Evolutionary conservation across 2,329 filamentous ascomycete species (phyloP), one percentile per base, ranked within the genome.

Genomic region (Chalaropsis thielavioides): DNA sequence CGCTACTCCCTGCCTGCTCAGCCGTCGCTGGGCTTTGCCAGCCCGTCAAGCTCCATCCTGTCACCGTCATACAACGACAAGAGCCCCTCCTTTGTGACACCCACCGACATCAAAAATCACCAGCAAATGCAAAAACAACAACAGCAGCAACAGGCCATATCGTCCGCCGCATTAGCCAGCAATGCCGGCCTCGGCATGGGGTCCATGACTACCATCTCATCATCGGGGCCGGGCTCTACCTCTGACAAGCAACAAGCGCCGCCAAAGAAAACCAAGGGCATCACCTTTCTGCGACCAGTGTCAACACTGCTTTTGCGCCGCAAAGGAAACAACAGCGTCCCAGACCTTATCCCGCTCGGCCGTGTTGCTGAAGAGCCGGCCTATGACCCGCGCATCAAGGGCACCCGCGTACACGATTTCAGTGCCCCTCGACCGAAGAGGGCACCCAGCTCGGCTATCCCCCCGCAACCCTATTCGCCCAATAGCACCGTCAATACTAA

Each of bases 371-470:
- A 78, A 15, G 79, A 80, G 69, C 77, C 78, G 4, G 72, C 74
- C 22, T 85, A 86, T 69, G 84, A 87, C 69, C 84, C 84, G 19
- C 78, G 83, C 10, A 88, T 88, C 68, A 79, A 79, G 70, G 85
- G 82, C 61, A 88, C 81, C 7, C 77, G 79, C 59, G 79, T 86
- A 61, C 85, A 88, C 71, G 85, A 84, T 72, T 87, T 86, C 69
- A 86, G 83, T 70, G 83, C 81, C 0, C 84, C 83, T 1, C 76
- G 83, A 61, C 78, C 77, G 27, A 78, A 66, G 43, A 62, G 41
- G 17, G 63, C 59, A 11, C 44, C 65, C 11, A 61, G 44, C 54
- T 62, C 63, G n/a, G 31, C 65, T 19, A 27, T 61, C 65, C 64
- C 27, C 56, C 67, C 44, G 31, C 19, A 64, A 59, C 24, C 61